Evolutionary conservation across 768 basidiomycete genomes (phyloP), one percentile per base, ranked within the genome.

Genomic region (Hericium rajendrae): DNA sequence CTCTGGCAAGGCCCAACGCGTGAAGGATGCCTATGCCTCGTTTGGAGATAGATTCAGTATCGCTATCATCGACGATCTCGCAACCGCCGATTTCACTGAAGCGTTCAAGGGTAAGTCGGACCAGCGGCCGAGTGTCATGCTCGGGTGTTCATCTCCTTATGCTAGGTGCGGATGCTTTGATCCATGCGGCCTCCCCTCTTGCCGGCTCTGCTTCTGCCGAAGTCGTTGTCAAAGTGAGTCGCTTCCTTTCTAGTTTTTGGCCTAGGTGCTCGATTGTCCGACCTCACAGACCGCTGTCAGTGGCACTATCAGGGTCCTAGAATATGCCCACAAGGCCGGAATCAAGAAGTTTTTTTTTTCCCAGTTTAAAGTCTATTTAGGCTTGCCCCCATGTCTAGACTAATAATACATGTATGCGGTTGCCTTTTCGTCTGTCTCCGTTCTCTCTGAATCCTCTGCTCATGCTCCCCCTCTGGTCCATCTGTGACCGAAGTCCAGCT

Each of bases 41-140:
- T 61, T 57, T 41, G 57, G 61, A 18, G 51, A 59, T 41, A 57
- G 49, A 11, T 64, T 68, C n/a, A 40, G 62, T 9, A 51, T 62
- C 20, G 62, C 56, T 4, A 49, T 57, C 2, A 40, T 67, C 4
- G 60, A 63, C 1, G 64, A 69, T 41, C 18, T 69, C 11, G 59
- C 41, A 10, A 56, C 59, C 1, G 64, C 59, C 12, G 67, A 69
- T 22, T 58, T 65, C 1, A 53, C 61, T 3, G 48, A 51, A 0
- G 59, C 60, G 3, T 39, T 69, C 11, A 48, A 61, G 50, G 68
- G 68, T 66, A 11, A 13, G 38, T 38, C n/a, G 2, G 4, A 43
- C 13, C 2, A 3, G 13, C n/a, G n/a, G 28, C n/a, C 13, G 3
- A 11, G 10, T 12, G 11, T 15, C n/a, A 6, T n/a, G 10, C 16